Base-by-base conservation (phyloP, 2,329 filamentous ascomycete genomes). In the Aspergillus versicolor region DNA sequence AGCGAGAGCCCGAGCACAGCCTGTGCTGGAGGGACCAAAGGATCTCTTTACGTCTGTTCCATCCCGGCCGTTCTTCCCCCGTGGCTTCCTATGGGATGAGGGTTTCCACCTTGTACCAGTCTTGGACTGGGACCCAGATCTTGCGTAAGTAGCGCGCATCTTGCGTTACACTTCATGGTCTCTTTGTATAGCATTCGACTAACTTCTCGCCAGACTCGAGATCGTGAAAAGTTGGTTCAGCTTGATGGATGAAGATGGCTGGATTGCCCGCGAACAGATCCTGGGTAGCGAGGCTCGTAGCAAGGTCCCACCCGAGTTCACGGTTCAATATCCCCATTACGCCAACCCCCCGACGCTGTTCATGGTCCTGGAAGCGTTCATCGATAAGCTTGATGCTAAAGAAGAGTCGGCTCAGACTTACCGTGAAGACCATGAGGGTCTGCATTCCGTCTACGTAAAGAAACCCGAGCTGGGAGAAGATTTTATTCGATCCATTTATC, bases 21-120 rank as follows among this genome's bases (percentile, higher is more conserved):
- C 92, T 62, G 80, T 85, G 58, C 75, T 88, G 0, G 92, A 95
- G 69, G 91, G 91, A 0, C 91, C 93, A 1, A 90, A 88, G 54
- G 91, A 96, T 72, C 84, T 99, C 2, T 97, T 92, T 72, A 95
- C 92, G 6, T 91, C 88, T 66, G 88, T 97, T 56, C 94, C 94
- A 0, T 97, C 93, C 8, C 83, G 94, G 4, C 90, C 94, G 0
- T 99, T 99, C 79, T 99, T 99, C 76, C 94, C 94, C 1, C 84
- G 94, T 60, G 94, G 94, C 1, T 99, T 99, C 73, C 81, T 97
- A 4, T 99, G 94, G 94, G 94, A 99, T 67, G 94, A 99, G 73
- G 94, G 94, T 0, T 99, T 97, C 76, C 94, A 99, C 69, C 80
- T 99, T 37, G 80, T 96, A 47, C 92, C 92, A 2, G 88, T 99